Base-by-base conservation (phyloP, 2,329 filamentous ascomycete genomes). In the Calonectria hawksworthii region DNA sequence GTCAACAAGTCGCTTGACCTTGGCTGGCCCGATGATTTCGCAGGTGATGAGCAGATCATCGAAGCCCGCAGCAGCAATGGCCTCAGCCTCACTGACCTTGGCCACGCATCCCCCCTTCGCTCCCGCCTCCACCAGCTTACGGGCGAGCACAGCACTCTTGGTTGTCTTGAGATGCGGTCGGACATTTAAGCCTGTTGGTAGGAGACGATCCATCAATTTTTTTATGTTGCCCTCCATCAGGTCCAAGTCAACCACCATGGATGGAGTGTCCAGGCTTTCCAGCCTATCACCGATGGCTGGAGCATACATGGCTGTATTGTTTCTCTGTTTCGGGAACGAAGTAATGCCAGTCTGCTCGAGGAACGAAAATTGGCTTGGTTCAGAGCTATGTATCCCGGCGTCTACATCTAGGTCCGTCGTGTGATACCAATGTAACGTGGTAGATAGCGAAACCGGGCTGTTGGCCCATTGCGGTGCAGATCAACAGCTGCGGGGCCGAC, bases 181-280 rank as follows among this genome's bases (percentile, higher is more conserved):
- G 9, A 79, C 70, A 1, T 83, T 80, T 28, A 86, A 77, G 0
- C 87, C 87, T 0, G 87, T 87, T 9, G 88, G 87, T 0, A 88
- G 82, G 0, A 90, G 86, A 10, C 81, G 83, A 16, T 79, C 78
- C 80, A 90, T 86, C 14, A 90, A 84, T 41, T 86, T 88, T 14
- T 83, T 75, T 75, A 90, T 87, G 80, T 90, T 90, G 76, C 82
- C 76, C 73, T 90, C 88, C 87, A 90, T 89, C 5, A 88, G 80
- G 71, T 88, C 85, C 13, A 90, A 85, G 67, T 90, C 86, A 59
- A 90, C 89, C 56, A 91, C 86, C 88, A 91, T 90, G 68, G 88
- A 90, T 1, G 89, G 89, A 0, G 89, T 91, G 78, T 91, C 89
- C 54, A 91, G 88, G 72, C 69, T 71, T 36, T 71, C 61, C 18